Evolutionary conservation across 106 monocot species (phyloP), one percentile per base, ranked within the genome.

Genomic region (Dendrobium officinale): DNA sequence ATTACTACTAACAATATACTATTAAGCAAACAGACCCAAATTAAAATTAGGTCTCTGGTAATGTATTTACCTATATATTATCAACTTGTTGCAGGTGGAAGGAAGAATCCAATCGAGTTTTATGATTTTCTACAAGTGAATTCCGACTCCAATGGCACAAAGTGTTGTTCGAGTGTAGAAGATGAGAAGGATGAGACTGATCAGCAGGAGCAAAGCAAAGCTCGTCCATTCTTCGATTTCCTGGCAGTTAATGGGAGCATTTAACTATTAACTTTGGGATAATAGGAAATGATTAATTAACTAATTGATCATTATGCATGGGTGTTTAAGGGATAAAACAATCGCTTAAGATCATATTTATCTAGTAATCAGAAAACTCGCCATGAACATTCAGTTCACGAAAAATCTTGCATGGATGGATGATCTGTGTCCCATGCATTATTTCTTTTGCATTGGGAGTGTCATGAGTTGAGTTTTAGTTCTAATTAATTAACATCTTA

Each of bases 71-170:
- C 1, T 40, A 1, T 11, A 29, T 33, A 33, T 37, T 29, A 4
- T 33, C 37, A 33, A 70, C 37, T 37, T 27, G 33, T 72, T 41
- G 70, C 86, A 82, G 89, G 76, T 79, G 76, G 27, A 24, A 74
- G 64, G 27, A 87, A 82, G 40, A 83, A 77, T 16, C 66, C 75
- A 27, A 55, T 85, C 11, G 89, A 92, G 78, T 95, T 95, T 55
- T 92, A 95, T 43, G 90, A 95, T 80, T 95, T 95, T 80, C 87
- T 95, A 26, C 90, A 82, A 77, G 92, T 92, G 37, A 90, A 88
- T 26, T 82, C 87, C 5, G 83, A 83, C 29, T 61, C 87, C 0
- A 86, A 84, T 33, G 82, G 83, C 42, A 67, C 87, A 0, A 87
- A 84, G 49, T 82, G 80, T 48, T 61, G 77, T 55, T 84, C 82